Percentiles rank a stretch among this genome's conserved stretches.
phyloP scores from a whole-genome alignment of 2,329 filamentous ascomycete genomes.

The Diaporthe nobilis region DNA sequence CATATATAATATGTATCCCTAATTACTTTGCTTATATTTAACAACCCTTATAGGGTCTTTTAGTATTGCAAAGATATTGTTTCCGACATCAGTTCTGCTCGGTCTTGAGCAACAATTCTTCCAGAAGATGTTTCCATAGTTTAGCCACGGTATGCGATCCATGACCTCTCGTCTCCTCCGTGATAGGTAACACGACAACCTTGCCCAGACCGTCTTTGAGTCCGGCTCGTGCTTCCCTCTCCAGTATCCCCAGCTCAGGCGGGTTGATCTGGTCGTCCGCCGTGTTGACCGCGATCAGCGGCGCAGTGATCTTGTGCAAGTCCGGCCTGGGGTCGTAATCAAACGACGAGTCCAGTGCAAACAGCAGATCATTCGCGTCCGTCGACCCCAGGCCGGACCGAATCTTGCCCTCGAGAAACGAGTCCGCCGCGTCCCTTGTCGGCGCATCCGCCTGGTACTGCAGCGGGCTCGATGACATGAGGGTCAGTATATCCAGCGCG shows the following conservation, averaged over 20 bases:
- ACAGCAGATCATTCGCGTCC: slow-evolving; percentile 46
- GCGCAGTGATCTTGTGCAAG: slow-evolving; percentile 44
- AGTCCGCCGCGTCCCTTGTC: slow-evolving; percentile 43
- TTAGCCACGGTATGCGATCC: slow-evolving; percentile 43
- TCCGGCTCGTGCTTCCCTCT: slow-evolving; percentile 31
- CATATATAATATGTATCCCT: too few relatives aligned
- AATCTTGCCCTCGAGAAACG: slow-evolving; percentile 43
- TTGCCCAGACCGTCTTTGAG: slow-evolving; percentile 38
- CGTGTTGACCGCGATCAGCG: slow-evolving; percentile 48
- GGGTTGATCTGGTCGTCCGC: slow-evolving; percentile 49
- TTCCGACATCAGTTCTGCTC: background rate
- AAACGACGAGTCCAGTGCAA: slow-evolving; percentile 44
- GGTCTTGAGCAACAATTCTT: slow-evolving; percentile 29
- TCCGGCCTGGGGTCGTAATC: slow-evolving; percentile 47
- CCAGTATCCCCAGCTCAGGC: slow-evolving; percentile 47
- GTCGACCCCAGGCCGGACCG: slow-evolving; percentile 10
- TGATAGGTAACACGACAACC: slow-evolving; percentile 42
- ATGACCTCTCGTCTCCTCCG: slow-evolving; percentile 42
- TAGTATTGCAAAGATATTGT: background rate
- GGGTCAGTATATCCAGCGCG: slow-evolving; percentile 43
- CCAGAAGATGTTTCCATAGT: slow-evolving; percentile 40
- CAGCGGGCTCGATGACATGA: slow-evolving; percentile 45
- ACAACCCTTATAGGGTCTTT: background rate
- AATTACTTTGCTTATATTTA: too few relatives aligned
- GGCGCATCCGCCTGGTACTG: slow-evolving; percentile 44